These are phyloP conservation scores for Lentinula sp. DNA, from an alignment of 768 basidiomycete species.

Conservation along the genomic window DNA sequence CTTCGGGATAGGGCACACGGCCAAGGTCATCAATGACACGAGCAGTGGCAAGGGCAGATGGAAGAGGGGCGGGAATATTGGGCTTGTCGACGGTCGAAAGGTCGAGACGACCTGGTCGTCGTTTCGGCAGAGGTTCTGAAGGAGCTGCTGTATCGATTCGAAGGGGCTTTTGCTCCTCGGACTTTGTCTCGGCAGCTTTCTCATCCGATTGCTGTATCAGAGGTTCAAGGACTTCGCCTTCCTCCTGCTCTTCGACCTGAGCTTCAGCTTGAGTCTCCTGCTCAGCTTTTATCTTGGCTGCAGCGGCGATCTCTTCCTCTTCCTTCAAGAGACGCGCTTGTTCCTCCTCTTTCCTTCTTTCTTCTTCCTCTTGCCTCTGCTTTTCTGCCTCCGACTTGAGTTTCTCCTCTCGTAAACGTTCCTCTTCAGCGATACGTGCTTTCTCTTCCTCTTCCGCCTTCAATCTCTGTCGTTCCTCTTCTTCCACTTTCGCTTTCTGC, in stretches of 20 bases:
- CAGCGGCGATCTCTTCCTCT: slow-evolving; percentile 32
- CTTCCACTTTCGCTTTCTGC: slow-evolving; percentile 25
- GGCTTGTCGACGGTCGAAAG: slow-evolving; percentile 43
- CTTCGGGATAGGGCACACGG: slow-evolving; percentile 74
- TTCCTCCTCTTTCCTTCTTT: slow-evolving; percentile 30
- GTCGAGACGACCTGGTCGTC: slow-evolving; percentile 70
- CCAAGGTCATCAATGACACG: slow-evolving; percentile 80
- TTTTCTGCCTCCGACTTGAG: slow-evolving; percentile 24
- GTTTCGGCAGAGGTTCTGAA: slow-evolving; percentile 36
- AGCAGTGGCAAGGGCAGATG: slow-evolving; percentile 74
- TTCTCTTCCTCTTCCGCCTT: slow-evolving; percentile 19
- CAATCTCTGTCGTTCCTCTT: slow-evolving; percentile 22
- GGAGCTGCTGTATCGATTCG: slow-evolving; percentile 57
- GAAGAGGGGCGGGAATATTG: slow-evolving; percentile 37
- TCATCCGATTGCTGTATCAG: neutral
- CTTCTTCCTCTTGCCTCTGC: slow-evolving; percentile 20
- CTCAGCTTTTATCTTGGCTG: slow-evolving; percentile 35
- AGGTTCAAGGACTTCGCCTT: slow-evolving; percentile 31
- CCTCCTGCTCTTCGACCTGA: slow-evolving; percentile 36
- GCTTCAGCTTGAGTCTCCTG: slow-evolving; percentile 30
- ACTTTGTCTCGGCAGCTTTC: slow-evolving; percentile 11
- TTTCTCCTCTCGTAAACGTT: slow-evolving; percentile 36
- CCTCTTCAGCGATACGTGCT: slow-evolving; percentile 34
- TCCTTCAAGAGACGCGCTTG: slow-evolving; percentile 46
- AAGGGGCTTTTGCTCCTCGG: slow-evolving; percentile 43